These are phyloP conservation scores for Leccinum subatratum DNA, from an alignment of 1,284 basidiomycete genomes.

Conservation along the genomic window DNA sequence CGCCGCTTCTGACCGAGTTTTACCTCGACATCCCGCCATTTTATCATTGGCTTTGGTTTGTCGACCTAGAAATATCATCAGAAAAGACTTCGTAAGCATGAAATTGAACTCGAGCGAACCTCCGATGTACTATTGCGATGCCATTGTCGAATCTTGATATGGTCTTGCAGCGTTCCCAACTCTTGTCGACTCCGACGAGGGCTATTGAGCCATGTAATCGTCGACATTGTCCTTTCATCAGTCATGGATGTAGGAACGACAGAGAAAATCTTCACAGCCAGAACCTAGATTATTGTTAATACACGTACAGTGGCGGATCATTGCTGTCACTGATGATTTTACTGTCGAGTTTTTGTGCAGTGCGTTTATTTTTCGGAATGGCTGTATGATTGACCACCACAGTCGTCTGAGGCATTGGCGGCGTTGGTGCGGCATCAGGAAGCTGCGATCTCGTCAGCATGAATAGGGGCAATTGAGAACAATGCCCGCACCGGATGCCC, in stretches of 20 bases:
- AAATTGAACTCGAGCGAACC: background rate
- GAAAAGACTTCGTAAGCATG: background rate
- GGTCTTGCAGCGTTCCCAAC: background rate
- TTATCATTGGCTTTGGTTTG: background rate
- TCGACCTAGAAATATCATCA: conserved; percentile 1
- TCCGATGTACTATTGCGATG: background rate
- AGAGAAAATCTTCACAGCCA: background rate
- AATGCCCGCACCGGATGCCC: background rate
- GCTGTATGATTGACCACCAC: background rate
- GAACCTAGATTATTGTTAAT: background rate
- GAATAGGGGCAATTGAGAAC: background rate
- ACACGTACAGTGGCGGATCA: too few relatives aligned
- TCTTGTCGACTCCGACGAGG: background rate
- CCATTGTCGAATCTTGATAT: too few relatives aligned
- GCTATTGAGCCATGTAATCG: background rate
- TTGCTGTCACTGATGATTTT: too few relatives aligned
- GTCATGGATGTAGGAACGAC: background rate
- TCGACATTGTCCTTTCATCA: background rate
- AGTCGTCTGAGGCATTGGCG: background rate
- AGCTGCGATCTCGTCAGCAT: background rate
- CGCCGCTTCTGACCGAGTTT: background rate
- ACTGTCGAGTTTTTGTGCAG: too few relatives aligned
- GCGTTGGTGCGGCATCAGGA: background rate
- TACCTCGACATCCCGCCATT: background rate
- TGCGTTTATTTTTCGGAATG: background rate